Percentiles rank a stretch among this genome's conserved stretches.
Evolutionary conservation across 1,284 basidiomycete species (phyloP).

Genomic region (Pseudomicrostroma phylloplanum): DNA sequence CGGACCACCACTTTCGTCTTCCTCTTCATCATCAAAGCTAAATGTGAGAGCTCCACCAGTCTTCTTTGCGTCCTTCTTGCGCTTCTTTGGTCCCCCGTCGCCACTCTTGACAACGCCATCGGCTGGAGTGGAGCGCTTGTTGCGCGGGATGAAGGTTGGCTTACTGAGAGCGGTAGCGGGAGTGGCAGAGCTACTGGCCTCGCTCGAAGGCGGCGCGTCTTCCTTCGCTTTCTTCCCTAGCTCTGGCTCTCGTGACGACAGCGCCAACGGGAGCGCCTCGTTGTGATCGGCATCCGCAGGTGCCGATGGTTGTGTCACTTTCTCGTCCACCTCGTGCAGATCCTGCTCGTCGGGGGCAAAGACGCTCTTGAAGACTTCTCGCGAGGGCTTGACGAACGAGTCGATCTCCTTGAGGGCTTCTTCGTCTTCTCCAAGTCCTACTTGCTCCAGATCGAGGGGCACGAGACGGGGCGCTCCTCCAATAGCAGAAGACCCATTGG

Average conservation of each 20-base stretch:
- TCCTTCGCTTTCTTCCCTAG: background rate
- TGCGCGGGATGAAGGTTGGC: slow-evolving; percentile 8
- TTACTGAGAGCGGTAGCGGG: background rate
- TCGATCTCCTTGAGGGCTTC: slow-evolving; percentile 76
- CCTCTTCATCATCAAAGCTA: slow-evolving; percentile 11
- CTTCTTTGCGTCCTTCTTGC: slow-evolving; percentile 9
- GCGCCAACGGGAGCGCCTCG: slow-evolving; percentile 80
- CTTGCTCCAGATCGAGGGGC: slow-evolving; percentile 25
- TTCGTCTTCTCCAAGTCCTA: slow-evolving; percentile 83
- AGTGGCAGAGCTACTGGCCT: background rate
- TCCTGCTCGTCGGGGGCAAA: slow-evolving; percentile 63
- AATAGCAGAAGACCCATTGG: background rate
- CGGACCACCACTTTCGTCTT: background rate
- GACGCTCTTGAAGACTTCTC: slow-evolving; percentile 81
- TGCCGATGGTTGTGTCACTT: too few relatives aligned
- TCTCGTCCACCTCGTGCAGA: slow-evolving; percentile 64
- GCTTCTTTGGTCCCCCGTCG: slow-evolving; percentile 7
- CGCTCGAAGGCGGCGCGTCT: background rate
- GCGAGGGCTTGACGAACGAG: slow-evolving; percentile 75
- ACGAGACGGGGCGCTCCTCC: background rate
- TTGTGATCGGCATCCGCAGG: slow-evolving; percentile 76
- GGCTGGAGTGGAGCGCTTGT: background rate
- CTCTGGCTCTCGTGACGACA: background rate
- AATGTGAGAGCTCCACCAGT: slow-evolving; percentile 10
- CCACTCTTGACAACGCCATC: background rate